Evolutionary conservation across 2,329 filamentous ascomycete genomes (phyloP), one percentile per base, ranked within the genome.

Genomic region (Ceratocystis papillata): DNA sequence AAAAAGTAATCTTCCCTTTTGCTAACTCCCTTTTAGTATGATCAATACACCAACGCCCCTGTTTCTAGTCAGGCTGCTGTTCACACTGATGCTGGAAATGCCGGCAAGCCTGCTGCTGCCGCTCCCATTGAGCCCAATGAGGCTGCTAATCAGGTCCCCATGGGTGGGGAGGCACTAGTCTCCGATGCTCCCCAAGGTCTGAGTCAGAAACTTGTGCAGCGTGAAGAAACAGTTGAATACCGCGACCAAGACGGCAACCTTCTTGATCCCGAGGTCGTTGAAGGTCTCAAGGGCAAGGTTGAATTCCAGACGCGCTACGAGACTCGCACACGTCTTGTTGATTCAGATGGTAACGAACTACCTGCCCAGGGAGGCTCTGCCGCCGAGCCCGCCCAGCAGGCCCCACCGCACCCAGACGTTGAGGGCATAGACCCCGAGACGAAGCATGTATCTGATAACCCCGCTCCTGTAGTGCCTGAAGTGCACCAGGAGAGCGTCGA

Each of bases 291-390:
- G 75, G 94, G 93, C 72, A 95, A 96, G 76, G 92, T 97, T 68
- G 90, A 90, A 72, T 96, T 99, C 78, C 87, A 95, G 78, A 97
- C 94, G 12, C 88, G 87, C 70, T 96, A 96, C 74, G 93, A 97
- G 80, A 96, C 93, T n/a, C 84, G 89, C 70, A 96, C 91, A 7
- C 87, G 90, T 67, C 77, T 97, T 66, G 80, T 96, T 50, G 90
- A 96, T 75, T 83, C 83, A 64, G 75, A 85, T 55, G 94, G 92
- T 68, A 90, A 92, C 70, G 89, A 95, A 73, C 76, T 96, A n/a
- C 74, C 75, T 10, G 71, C 78, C 15, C 74, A 75, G 28, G 79
- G 76, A 48, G 78, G 74, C 6, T 65, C 37, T 55, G 46, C 22
- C 22, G 53, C 46, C 41, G 60, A 66, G 37, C 75, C 69, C 17